These are phyloP conservation scores for Vaccinium darrowii DNA, from an alignment of 148 eudicot species.

Conservation along the genomic window DNA sequence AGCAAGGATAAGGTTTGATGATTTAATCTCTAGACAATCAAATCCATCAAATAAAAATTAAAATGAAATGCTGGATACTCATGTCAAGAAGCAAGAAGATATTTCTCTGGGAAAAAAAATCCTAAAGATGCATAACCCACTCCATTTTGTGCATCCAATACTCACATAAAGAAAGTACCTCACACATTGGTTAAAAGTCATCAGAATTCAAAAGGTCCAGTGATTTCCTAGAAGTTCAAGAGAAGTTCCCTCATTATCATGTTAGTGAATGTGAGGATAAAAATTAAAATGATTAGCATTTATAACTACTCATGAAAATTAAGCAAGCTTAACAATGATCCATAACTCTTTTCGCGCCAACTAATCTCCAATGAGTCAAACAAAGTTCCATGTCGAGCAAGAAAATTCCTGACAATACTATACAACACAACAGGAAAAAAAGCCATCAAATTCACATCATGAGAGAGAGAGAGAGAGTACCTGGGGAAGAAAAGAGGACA, in stretches of 20 bases:
- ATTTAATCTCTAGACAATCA: background rate
- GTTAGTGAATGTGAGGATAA: background rate
- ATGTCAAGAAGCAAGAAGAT: background rate
- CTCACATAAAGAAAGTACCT: background rate
- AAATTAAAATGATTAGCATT: background rate
- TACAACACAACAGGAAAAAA: background rate
- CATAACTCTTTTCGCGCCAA: background rate
- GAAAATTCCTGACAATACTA: background rate
- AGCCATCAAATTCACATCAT: background rate
- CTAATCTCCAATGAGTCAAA: background rate
- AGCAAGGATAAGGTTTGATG: background rate
- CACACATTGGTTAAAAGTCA: background rate
- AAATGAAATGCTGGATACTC: background rate
- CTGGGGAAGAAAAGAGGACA: slow-evolving; percentile 71
- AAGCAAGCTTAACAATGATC: background rate
- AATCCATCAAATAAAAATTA: background rate
- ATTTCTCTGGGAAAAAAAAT: background rate
- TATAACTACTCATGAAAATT: background rate
- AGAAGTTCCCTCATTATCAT: background rate
- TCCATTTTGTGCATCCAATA: background rate
- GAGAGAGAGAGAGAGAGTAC: slow-evolving; percentile 24
- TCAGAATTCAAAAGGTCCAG: background rate
- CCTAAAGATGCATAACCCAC: background rate
- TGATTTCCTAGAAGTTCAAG: background rate
- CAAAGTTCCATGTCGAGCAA: background rate